A percentile compares a stretch with the other conserved stretches of the same genome.
phyloP scores from a whole-genome alignment of 192 early-diverging fungal genomes.

The Mortierella antarctica region DNA sequence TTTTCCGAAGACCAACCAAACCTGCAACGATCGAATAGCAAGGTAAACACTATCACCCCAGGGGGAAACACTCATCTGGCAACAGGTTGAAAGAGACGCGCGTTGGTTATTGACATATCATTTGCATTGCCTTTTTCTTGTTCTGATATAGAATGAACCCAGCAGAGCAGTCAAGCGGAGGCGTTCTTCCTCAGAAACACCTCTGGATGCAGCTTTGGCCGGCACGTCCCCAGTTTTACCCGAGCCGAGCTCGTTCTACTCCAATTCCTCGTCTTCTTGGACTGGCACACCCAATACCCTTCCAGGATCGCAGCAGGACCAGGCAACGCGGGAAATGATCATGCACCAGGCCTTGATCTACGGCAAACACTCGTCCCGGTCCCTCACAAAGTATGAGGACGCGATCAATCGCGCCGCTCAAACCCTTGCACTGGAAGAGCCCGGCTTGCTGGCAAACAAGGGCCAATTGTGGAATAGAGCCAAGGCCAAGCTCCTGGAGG shows the following conservation, averaged over 20 bases:
- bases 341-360: slow-evolving; percentile 65
- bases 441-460: slow-evolving; percentile 56
- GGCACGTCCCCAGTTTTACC: slow-evolving; percentile 21
- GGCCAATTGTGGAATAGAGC: slow-evolving; percentile 60
- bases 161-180: slow-evolving; percentile 19
- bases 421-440: slow-evolving; percentile 58
- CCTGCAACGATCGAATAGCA: slow-evolving; percentile 9
- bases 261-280: slow-evolving; percentile 43
- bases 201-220: slow-evolving; percentile 1
- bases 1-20: slow-evolving; percentile 16
- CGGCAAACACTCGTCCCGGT: slow-evolving; percentile 62
- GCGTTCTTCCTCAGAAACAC: slow-evolving; percentile 29
- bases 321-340: slow-evolving; percentile 55
- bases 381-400: slow-evolving; percentile 62
- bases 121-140: not conserved
- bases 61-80: not conserved
- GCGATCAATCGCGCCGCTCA: slow-evolving; percentile 64
- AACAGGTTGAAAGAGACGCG: not conserved
- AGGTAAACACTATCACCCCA: slow-evolving; percentile 2
- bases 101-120: not conserved
- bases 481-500: slow-evolving; percentile 59
- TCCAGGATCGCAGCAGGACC: slow-evolving; percentile 11
- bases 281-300: slow-evolving; percentile 12
- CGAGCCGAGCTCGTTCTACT: slow-evolving; percentile 39
- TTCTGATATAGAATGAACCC: slow-evolving; percentile 5